Percentiles rank a stretch among this genome's conserved stretches.
phyloP scores from a whole-genome alignment of 768 basidiomycete species.

The Panaeolus papilionaceus region DNA sequence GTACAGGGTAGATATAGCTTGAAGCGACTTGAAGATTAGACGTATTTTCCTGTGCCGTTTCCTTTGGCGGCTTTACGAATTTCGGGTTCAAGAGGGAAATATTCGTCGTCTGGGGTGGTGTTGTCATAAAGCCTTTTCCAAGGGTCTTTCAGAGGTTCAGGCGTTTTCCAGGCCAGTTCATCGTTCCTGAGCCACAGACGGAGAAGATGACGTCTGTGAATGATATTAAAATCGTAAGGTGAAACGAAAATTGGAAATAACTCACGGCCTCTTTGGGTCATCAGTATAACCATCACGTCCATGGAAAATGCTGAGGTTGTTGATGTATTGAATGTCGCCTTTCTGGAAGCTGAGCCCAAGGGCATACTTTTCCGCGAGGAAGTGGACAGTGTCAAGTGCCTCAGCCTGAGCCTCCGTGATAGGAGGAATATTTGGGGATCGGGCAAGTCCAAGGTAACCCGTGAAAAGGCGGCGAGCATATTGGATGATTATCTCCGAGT shows the following conservation, averaged over 20 bases:
- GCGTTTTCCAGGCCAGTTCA: slow-evolving; percentile 42
- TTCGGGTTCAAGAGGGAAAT: slow-evolving; percentile 44
- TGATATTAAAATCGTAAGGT: not conserved
- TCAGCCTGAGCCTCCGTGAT: slow-evolving; percentile 57
- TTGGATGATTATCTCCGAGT: slow-evolving; percentile 48
- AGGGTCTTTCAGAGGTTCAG: slow-evolving; percentile 32
- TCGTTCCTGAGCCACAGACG: slow-evolving; percentile 45
- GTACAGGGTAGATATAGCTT: not conserved
- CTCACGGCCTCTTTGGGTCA: slow-evolving; percentile 44
- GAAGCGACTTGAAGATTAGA: not conserved
- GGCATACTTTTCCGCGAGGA: slow-evolving; percentile 47
- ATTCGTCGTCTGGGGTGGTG: slow-evolving; percentile 39
- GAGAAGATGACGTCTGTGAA: slow-evolving; percentile 39
- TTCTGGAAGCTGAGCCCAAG: slow-evolving; percentile 53
- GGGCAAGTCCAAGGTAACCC: slow-evolving; percentile 43
- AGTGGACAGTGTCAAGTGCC: slow-evolving; percentile 51
- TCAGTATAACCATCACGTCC: slow-evolving; percentile 51
- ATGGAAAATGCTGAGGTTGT: slow-evolving; percentile 51
- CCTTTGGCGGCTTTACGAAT: slow-evolving; percentile 28
- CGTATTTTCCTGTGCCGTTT: slow-evolving; percentile 10
- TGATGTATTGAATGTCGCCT: slow-evolving; percentile 57
- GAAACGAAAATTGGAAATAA: not conserved
- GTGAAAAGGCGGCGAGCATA: slow-evolving; percentile 52
- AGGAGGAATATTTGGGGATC: slow-evolving; percentile 46
- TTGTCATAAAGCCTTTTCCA: slow-evolving; percentile 40